Conservation (phyloP, 805 yeast species). For the Yamadazyma paraphyllophila region DNA sequence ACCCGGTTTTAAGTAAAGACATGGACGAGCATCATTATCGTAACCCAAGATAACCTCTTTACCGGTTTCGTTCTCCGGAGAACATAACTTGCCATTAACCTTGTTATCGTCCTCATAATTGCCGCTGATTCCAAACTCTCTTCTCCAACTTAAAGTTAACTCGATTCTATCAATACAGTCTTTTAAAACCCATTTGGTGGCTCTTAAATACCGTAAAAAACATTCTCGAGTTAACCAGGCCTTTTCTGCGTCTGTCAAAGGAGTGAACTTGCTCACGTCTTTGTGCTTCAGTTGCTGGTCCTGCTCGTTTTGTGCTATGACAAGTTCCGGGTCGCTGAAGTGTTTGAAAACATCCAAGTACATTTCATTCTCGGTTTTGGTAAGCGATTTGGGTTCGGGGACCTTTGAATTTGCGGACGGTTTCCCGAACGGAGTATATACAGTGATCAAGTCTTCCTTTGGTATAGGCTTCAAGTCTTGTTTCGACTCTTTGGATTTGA, state of each 20-base stretch:
- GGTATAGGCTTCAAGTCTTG: constrained; percentile 4
- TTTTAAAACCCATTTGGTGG: constrained; percentile 81
- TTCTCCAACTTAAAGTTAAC: constrained; percentile 85
- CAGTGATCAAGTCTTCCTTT: constrained; percentile 9
- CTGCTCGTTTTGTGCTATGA: constrained; percentile 51
- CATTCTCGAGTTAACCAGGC: constrained; percentile 96
- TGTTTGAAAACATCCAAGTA: constrained; percentile 62
- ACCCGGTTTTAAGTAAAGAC: constrained; percentile 89
- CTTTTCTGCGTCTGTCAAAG: constrained; percentile 51
- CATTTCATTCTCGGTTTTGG: constrained; percentile 54
- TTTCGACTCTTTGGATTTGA: constrained; percentile 17
- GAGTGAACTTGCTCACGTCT: constrained; percentile 23
- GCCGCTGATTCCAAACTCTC: constrained; percentile 72
- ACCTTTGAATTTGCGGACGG: constrained; percentile 34
- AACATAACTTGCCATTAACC: constrained; percentile 54
- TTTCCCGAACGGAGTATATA: constrained; percentile 19
- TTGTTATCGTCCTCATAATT: constrained; percentile 41
- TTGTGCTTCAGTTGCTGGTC: constrained; percentile 39
- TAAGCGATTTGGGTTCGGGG: constrained; percentile 52
- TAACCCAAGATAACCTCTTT: constrained; percentile 89
- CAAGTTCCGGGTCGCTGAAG: constrained; percentile 53
- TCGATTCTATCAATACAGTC: constrained; percentile 75
- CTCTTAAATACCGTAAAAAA: constrained; percentile 82
- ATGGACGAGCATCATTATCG: constrained; percentile 88
- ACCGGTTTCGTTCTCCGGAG: constrained; percentile 83